Evolutionary conservation across 345 rosid species (phyloP).

Genomic region (Pugionium dolabratum): DNA sequence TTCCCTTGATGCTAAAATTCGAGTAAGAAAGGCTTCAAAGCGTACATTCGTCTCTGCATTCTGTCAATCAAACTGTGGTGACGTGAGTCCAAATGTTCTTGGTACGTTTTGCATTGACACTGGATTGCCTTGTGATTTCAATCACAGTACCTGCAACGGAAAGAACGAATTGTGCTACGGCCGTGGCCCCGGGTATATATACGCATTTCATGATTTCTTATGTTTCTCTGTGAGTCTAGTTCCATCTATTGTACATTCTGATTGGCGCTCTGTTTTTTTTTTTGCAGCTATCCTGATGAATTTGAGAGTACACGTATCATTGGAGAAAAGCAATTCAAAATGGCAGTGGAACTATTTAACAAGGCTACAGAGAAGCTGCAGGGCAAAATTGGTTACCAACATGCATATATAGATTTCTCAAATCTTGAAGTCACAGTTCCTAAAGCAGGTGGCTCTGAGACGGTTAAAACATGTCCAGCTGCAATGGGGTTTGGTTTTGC

Average conservation of each 20-base stretch:
- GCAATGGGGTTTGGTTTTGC: conserved; percentile 99
- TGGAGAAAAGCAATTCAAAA: conserved; percentile 87
- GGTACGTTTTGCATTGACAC: conserved; percentile 89
- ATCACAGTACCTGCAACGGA: conserved; percentile 95
- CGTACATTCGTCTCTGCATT: conserved; percentile 87
- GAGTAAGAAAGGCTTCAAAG: conserved; percentile 60
- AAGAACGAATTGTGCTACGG: conserved; percentile 88
- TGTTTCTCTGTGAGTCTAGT: conserved; percentile 50
- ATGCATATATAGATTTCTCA: conserved; percentile 75
- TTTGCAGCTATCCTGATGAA: conserved; percentile 87
- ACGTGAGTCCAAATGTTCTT: conserved; percentile 94
- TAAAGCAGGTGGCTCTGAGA: conserved; percentile 69
- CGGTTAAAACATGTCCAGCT: conserved; percentile 86
- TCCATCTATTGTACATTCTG: conserved; percentile 49
- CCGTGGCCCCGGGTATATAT: conserved; percentile 85
- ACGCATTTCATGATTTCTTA: neutral
- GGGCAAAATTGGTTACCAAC: conserved; percentile 81
- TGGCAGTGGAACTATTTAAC: conserved; percentile 75
- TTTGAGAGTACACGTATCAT: conserved; percentile 94
- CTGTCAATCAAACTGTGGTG: conserved; percentile 97
- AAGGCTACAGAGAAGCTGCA: conserved; percentile 69
- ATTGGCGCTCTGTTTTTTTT: conserved; percentile 57
- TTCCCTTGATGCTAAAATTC: conserved; percentile 55
- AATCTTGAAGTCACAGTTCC: conserved; percentile 68
- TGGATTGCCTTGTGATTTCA: conserved; percentile 95